phyloP scores from a whole-genome alignment of 495 filamentous ascomycete species.

The Polyplosphaeria fusca region DNA sequence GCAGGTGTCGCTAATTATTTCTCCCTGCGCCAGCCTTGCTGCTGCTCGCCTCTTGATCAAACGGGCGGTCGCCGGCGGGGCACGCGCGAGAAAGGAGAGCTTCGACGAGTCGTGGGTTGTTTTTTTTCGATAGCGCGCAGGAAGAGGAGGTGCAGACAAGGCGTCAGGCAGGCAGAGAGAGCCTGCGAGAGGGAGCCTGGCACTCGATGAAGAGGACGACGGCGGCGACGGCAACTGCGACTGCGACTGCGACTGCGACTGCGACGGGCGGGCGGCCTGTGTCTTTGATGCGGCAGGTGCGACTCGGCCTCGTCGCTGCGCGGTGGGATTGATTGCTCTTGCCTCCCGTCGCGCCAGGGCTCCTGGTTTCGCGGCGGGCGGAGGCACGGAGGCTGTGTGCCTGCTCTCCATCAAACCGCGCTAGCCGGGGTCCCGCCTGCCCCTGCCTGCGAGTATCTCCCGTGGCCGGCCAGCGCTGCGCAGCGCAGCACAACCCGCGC shows the following conservation, averaged over 20 bases:
- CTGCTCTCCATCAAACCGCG: not conserved
- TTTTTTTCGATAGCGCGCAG: conserved; percentile 14
- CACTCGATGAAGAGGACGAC: not conserved
- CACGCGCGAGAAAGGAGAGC: conserved; percentile 12
- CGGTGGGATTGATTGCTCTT: not conserved
- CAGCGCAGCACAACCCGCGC: too few relatives aligned
- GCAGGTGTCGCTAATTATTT: not conserved
- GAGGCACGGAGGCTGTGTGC: conserved; percentile 2
- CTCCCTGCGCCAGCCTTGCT: conserved; percentile 7
- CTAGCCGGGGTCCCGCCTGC: not conserved
- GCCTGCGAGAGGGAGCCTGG: not conserved
- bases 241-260: not conserved
- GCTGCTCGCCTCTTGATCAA: conserved; percentile 8
- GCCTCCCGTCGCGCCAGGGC: not conserved
- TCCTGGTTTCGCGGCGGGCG: not conserved
- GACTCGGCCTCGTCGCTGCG: not conserved
- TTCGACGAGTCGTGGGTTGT: not conserved
- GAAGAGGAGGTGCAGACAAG: not conserved
- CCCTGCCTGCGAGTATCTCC: not conserved
- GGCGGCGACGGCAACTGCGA: not conserved
- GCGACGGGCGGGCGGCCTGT: not conserved
- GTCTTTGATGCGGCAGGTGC: not conserved
- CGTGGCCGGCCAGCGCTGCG: too few relatives aligned
- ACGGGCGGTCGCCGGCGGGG: conserved; percentile 4
- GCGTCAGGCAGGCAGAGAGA: not conserved